Evolutionary conservation across 352 stramenopile species (phyloP), one percentile per base, ranked within the genome.

Genomic region (Phytophthora fragariae): DNA sequence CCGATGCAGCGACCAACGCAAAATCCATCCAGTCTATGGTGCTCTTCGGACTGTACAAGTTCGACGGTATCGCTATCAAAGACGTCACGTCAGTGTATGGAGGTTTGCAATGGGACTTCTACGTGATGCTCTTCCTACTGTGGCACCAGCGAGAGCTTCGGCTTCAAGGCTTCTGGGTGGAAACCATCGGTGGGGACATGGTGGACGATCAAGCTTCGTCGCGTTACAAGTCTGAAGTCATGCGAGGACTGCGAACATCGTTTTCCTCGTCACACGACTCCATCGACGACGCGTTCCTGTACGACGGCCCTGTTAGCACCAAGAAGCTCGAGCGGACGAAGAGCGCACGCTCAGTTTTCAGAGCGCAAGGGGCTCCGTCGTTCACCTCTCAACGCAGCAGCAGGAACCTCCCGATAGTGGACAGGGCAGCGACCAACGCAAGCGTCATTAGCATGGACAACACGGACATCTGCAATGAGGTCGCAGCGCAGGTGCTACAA

Each of bases 21-120:
- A 86, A 92, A 52, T 70, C 87, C 11, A 91, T 97, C 37, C 90
- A 96, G 57, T 84, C 86, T 0, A 84, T 93, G 21, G 86, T 96
- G 11, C 60, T 96, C n/a, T 73, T 96, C 56, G 90, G 90, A 2
- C 60, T 97, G 31, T 97, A 94, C 77, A 97, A 97, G 69, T 96
- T 94, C 29, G 89, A 97, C 47, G 90, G 89, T 0, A 78, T 76
- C 49, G 82, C 84, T 24, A 85, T 92, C 12, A 55, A 83, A n/a
- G 75, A 66, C 24, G 68, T 90, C 41, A 87, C 67, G 9, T 82
- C 79, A 0, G 88, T 93, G 19, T 92, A 91, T 27, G 70, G 77
- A 29, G 90, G 90, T 12, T 65, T 97, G 11, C 86, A 95, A 67
- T 97, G 90, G 90, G 76, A 95, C 58, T 95, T 97, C 47, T 92